These are phyloP conservation scores for Xylariomycetidae sp. DNA, from an alignment of 2,329 filamentous ascomycete species.

Conservation along the genomic window DNA sequence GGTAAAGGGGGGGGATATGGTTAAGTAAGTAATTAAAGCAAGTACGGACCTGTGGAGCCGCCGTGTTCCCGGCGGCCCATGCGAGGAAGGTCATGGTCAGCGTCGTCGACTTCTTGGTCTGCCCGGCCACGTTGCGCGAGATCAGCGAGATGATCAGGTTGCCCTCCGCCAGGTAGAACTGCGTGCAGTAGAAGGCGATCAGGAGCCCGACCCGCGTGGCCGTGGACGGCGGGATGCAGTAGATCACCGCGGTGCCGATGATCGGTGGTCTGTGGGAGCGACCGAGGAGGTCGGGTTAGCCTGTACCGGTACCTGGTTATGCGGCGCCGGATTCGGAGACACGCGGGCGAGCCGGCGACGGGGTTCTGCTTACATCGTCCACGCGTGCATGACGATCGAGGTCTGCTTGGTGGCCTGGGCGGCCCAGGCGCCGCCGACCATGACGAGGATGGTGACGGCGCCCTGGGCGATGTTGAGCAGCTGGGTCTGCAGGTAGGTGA, in stretches of 20 bases:
- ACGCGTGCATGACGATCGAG: conserved; percentile 14
- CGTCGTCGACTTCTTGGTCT: conserved; percentile 38
- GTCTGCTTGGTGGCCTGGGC: conserved; percentile 22
- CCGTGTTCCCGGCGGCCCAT: conserved; percentile 37
- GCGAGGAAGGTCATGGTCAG: conserved; percentile 34
- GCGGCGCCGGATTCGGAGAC: no score
- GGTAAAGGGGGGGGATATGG: no score
- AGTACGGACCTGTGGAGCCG: no score
- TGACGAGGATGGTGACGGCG: conserved; percentile 31
- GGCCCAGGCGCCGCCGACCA: conserved; percentile 29
- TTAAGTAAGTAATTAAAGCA: no score
- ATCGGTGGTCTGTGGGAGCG: conserved; percentile 31
- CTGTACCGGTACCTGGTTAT: no score
- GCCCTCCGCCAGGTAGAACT: conserved; percentile 35
- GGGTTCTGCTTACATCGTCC: conserved; percentile 18
- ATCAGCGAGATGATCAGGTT: conserved; percentile 37
- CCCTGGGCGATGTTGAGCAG: conserved; percentile 36
- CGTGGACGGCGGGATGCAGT: conserved; percentile 23
- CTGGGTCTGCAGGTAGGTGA: conserved; percentile 30
- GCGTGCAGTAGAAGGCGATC: conserved; percentile 37
- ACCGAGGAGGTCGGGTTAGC: no score
- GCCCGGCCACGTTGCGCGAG: conserved; percentile 34
- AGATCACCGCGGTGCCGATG: conserved; percentile 35
- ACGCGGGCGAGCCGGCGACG: no score
- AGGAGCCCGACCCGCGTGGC: conserved; percentile 31